Evolutionary conservation across 768 basidiomycete genomes (phyloP), one percentile per base, ranked within the genome.

Genomic region (Neoboletus brunneissimus): DNA sequence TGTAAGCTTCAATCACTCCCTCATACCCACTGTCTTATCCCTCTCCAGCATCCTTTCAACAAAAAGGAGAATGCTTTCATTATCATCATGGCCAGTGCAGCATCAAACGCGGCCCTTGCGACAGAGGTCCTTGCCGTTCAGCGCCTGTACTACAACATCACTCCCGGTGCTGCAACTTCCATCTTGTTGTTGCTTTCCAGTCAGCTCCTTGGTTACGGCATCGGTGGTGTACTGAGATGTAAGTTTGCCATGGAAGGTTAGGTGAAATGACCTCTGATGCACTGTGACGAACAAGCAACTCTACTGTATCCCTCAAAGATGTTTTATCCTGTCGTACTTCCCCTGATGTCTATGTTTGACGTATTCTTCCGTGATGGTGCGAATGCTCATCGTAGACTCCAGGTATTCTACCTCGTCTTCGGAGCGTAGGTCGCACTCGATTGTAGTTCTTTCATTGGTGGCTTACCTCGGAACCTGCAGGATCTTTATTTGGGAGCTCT

Each of bases 41-140:
- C 42, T 41, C 22, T n/a, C 29, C n/a, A 82, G 81, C 75, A 78
- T 25, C 79, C 82, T 3, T 83, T 82, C 68, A 83, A 83, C 65
- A 83, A 80, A 66, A 83, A 83, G 54, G 82, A 84, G 63, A 80
- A 81, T 64, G 79, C 81, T 0, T 81, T 83, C 58, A 78, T 83
- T 34, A 75, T 83, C 11, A 81, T 83, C 54, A 83, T 83, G 82
- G 63, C 82, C 22, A 76, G 78, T 55, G 80, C 82, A 3, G 81
- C 81, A 4, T 77, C 81, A 16, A 81, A 77, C 44, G 76, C 79
- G 0, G 81, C 82, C 4, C 73, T 83, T 15, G 82, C 75, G 2
- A 83, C 81, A 0, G 81, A 83, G 47, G 75, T 83, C 7, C 67
- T 84, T 43, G 79, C 81, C 0, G 81, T 82, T 3, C 82, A 83